Conservation (phyloP, 2,329 filamentous ascomycete species). For the Apiospora marii region DNA sequence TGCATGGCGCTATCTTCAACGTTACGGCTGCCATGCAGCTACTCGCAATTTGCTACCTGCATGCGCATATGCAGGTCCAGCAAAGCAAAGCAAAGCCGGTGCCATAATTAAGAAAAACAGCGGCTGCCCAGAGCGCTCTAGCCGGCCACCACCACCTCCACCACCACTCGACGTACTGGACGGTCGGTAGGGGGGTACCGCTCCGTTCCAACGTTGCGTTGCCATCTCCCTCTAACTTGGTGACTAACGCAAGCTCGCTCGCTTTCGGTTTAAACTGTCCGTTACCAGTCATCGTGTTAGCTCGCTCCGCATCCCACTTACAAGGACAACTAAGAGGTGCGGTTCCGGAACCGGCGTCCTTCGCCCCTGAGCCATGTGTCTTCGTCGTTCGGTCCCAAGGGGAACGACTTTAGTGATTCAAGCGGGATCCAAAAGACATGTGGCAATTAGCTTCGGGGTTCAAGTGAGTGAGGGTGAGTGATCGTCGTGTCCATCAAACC, state of each 20-base stretch:
- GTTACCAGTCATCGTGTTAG: constrained; percentile 10
- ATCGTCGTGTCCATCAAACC: not conserved
- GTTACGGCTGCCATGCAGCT: constrained; percentile 12
- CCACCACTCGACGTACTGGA: not conserved
- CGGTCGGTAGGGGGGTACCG: constrained; percentile 10
- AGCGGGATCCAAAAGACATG: constrained; percentile 11
- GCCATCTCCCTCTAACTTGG: not conserved
- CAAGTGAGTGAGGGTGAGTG: not conserved
- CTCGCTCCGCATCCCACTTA: not conserved
- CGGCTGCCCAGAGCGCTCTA: constrained; percentile 6
- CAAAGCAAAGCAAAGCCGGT: constrained; percentile 7
- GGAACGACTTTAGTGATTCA: not conserved
- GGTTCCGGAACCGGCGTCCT: not conserved
- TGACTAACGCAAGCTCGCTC: not conserved
- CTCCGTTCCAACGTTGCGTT: constrained; percentile 14
- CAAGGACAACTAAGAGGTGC: not conserved
- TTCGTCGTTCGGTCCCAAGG: not conserved
- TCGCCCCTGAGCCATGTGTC: not conserved
- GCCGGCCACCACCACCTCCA: not conserved
- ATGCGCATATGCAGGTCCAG: constrained; percentile 15
- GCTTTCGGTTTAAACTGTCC: not conserved
- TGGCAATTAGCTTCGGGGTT: constrained; percentile 12
- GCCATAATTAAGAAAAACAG: not conserved
- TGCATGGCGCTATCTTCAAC: constrained; percentile 16
- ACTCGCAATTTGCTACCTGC: constrained; percentile 15